Evolutionary conservation across 1,284 basidiomycete species (phyloP), one percentile per base, ranked within the genome.

Genomic region (Pascua guehoae): DNA sequence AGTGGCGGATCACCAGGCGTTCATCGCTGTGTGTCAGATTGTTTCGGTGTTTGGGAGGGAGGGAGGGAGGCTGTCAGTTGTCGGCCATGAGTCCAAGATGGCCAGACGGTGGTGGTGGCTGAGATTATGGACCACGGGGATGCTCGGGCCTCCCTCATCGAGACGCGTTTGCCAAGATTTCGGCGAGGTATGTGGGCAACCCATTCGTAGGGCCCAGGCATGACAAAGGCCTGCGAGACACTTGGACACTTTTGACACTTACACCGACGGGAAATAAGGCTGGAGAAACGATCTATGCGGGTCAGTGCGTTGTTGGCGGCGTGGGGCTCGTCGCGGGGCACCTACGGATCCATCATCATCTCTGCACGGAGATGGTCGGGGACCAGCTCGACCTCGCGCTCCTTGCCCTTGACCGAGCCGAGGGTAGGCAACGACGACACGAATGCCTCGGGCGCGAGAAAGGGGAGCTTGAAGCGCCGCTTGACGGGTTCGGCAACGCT

Each of bases 281-380:
- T 69, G 65, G 2, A 74, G 59, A 52, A 73, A 74, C 2, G 69
- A 66, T 11, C 70, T 72, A 15, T 11, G 17, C 5, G 16, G 16
- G 51, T 61, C 48, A 58, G 60, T 38, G 12, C 38, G 39, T 10
- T 49, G 39, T 44, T 32, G 11, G 32, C 15, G 8, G 38, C 4
- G 24, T 24, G 9, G 17, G 44, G 14, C n/a, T 47, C 15, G 24
- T 1, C 4, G 15, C 24, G 39, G 16, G 40, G 24, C 8, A 68
- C 70, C 60, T 58, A 74, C 72, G 72, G 70, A 56, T 73, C 70
- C 58, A 68, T 65, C 71, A 74, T 71, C 58, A 71, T 48, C 39
- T 65, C 63, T 2, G 69, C 69, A 36, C 66, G 62, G 18, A 62
- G 56, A 18, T 66, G 56, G 36, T 62, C 62, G 15, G 66, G 63